These are phyloP conservation scores for Chalaropsis thielavioides DNA, from an alignment of 2,329 filamentous ascomycete species.

Conservation along the genomic window DNA sequence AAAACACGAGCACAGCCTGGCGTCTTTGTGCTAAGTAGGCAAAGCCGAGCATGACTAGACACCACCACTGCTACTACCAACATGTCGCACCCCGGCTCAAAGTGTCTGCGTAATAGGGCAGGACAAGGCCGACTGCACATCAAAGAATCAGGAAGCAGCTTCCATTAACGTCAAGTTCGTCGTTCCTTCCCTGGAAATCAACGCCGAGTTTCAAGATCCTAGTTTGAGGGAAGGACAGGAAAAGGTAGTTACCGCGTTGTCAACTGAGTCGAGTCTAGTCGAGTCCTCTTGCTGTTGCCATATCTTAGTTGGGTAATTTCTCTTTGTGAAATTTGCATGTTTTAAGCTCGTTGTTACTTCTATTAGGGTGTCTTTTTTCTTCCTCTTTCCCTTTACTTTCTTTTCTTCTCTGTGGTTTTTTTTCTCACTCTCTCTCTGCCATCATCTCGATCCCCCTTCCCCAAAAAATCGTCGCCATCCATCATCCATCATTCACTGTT, in stretches of 20 bases:
- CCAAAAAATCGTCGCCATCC: neutral
- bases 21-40: no score
- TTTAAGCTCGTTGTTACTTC: neutral
- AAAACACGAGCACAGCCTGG: no score
- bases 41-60: no score
- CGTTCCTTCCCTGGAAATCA: neutral
- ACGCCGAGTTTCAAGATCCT: neutral
- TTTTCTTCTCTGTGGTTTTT: neutral
- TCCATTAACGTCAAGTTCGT: neutral
- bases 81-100: no score
- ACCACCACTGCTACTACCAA: no score
- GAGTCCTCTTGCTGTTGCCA: no score
- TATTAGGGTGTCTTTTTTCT: neutral
- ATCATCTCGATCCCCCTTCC: neutral
- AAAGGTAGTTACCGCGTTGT: neutral
- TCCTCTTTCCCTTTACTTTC: neutral
- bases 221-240: neutral
- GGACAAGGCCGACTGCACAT: neutral
- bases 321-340: neutral
- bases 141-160: neutral
- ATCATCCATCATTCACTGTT: neutral
- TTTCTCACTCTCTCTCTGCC: neutral
- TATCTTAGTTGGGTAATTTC: neutral
- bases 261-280: neutral
- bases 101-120: no score